A percentile compares a stretch with the other conserved stretches of the same genome.
Conservation (phyloP, 1,284 basidiomycete genomes). For the Porphyrellus sp. region DNA sequence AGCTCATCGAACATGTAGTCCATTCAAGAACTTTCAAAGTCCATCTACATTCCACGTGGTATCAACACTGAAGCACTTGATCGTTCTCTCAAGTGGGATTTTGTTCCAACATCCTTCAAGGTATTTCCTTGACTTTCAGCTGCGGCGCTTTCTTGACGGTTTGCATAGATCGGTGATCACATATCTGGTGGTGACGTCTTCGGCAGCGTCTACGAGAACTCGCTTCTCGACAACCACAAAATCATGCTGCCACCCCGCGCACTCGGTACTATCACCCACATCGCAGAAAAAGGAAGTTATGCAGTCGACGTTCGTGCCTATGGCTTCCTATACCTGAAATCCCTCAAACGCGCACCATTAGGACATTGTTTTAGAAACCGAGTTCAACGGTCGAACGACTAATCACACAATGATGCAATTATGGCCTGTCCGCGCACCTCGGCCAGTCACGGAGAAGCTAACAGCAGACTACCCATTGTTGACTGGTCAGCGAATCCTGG, state of each 20-base stretch:
- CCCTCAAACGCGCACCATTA: conserved; percentile 32
- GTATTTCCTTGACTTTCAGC: conserved; percentile 36
- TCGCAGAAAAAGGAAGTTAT: conserved; percentile 95
- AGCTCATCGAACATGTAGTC: conserved; percentile 55
- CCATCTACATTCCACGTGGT: conserved; percentile 97
- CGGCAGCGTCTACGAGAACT: conserved; percentile 95
- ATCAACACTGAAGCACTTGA: conserved; percentile 97
- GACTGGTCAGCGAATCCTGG: conserved; percentile 96
- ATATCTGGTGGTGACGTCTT: conserved; percentile 97
- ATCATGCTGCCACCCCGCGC: conserved; percentile 94
- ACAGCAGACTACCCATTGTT: conserved; percentile 91
- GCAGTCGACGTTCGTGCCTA: conserved; percentile 71
- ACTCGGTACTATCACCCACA: conserved; percentile 90
- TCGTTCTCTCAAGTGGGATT: conserved; percentile 91
- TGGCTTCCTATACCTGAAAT: background rate
- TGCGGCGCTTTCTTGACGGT: conserved; percentile 17
- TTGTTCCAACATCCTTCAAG: conserved; percentile 82
- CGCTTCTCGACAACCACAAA: conserved; percentile 94
- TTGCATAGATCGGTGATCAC: conserved; percentile 84
- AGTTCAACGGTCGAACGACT: conserved; percentile 94
- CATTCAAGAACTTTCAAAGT: conserved; percentile 95
- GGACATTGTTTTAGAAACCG: conserved; percentile 96
- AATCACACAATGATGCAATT: conserved; percentile 96
- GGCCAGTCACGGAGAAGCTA: conserved; percentile 92
- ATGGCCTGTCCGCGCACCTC: conserved; percentile 98